These are phyloP conservation scores for Ceriops zippeliana DNA, from an alignment of 345 rosid species.

Conservation along the genomic window DNA sequence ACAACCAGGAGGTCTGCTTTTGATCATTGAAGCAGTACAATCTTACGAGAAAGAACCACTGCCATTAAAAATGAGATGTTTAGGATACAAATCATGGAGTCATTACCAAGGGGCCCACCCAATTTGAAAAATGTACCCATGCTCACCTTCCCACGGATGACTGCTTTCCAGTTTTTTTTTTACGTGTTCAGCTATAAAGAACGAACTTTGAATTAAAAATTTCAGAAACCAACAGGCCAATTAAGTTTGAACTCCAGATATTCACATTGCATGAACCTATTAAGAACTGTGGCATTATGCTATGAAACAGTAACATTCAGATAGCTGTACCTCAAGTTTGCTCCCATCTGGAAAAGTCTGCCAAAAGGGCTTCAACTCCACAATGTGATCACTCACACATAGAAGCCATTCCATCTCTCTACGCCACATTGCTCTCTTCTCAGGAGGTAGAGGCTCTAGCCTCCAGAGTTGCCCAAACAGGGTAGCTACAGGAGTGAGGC, in stretches of 20 bases:
- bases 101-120: neutral
- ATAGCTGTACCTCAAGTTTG: slow-evolving; percentile 78
- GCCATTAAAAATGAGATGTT: too few species aligned
- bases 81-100: too few species aligned
- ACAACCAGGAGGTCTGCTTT: too few species aligned
- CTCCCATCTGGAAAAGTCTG: slow-evolving; percentile 95
- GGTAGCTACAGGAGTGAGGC: slow-evolving; percentile 53
- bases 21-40: neutral
- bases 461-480: slow-evolving; percentile 98
- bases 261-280: neutral
- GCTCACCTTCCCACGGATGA: neutral
- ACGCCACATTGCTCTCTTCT: slow-evolving; percentile 95
- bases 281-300: neutral
- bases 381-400: slow-evolving; percentile 88
- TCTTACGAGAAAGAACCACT: neutral
- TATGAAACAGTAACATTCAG: neutral
- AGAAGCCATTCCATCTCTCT: slow-evolving; percentile 98
- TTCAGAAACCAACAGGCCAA: neutral
- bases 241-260: neutral
- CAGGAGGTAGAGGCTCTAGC: slow-evolving; percentile 68
- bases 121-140: neutral
- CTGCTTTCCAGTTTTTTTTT: neutral
- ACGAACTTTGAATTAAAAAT: neutral
- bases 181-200: neutral
- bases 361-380: slow-evolving; percentile 90